Percentiles rank a stretch among this genome's conserved stretches.
Conservation (phyloP, 1,284 basidiomycete genomes). For the Marasmius oreades region DNA sequence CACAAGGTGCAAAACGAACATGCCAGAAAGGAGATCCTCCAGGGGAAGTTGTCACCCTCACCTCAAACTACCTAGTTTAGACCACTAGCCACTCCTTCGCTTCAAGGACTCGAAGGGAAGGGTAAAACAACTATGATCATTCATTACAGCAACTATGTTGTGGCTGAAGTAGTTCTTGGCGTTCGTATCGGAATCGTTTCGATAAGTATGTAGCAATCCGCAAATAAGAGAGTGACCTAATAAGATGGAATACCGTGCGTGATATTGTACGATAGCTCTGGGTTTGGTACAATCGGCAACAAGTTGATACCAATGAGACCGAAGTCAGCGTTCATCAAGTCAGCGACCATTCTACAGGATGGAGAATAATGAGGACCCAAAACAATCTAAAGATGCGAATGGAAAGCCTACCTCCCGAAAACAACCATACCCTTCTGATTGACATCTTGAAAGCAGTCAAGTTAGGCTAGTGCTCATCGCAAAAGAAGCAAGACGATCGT, state of each 20-base stretch:
- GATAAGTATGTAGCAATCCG: neutral
- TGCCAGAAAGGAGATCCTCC: too few relatives aligned
- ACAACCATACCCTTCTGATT: neutral
- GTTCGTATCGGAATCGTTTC: neutral
- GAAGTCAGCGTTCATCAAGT: neutral
- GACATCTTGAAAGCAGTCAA: neutral
- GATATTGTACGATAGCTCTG: neutral
- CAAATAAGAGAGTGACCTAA: neutral
- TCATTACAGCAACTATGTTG: neutral
- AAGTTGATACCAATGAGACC: neutral
- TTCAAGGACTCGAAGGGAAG: too few relatives aligned
- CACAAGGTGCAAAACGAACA: too few relatives aligned
- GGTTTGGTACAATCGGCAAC: neutral
- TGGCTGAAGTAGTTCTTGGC: neutral
- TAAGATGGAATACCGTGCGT: neutral
- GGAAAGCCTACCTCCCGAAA: neutral
- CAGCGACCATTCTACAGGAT: slow-evolving; percentile 1
- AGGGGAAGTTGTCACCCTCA: too few relatives aligned
- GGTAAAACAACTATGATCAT: too few relatives aligned
- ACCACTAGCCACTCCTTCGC: too few relatives aligned
- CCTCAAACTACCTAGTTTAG: too few relatives aligned
- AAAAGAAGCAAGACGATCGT: neutral
- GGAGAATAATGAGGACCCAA: neutral
- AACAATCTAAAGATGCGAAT: neutral
- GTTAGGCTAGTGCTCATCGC: neutral